Evolutionary conservation across 495 filamentous ascomycete species (phyloP).

Genomic region (Penicilliopsis zonata): DNA sequence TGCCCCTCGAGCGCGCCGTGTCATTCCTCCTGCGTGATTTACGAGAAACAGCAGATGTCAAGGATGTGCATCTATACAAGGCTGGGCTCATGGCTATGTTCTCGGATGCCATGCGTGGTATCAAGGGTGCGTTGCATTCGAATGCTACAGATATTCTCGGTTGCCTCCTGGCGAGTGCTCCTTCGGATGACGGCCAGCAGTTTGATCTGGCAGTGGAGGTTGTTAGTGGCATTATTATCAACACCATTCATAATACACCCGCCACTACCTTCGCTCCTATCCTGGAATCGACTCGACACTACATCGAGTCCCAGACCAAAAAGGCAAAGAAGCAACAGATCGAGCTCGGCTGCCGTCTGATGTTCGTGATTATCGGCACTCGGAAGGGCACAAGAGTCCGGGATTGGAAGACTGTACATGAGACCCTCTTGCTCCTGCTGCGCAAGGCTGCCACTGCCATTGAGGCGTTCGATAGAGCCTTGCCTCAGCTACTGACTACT

Average conservation of each 20-base stretch:
- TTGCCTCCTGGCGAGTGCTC: constrained; percentile 41
- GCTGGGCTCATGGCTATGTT: constrained; percentile 87
- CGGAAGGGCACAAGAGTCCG: constrained; percentile 64
- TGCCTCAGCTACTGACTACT: constrained; percentile 48
- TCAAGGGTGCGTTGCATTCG: constrained; percentile 70
- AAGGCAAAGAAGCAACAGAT: constrained; percentile 26
- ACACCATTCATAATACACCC: constrained; percentile 70
- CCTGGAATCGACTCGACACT: constrained; percentile 42
- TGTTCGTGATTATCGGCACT: constrained; percentile 60
- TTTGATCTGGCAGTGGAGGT: constrained; percentile 45
- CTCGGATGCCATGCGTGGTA: constrained; percentile 74
- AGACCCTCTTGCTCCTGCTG: constrained; percentile 43
- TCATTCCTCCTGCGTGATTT: constrained; percentile 59
- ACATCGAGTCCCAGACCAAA: constrained; percentile 25
- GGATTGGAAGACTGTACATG: constrained; percentile 58
- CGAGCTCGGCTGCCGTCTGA: constrained; percentile 42
- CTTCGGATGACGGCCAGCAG: constrained; percentile 36
- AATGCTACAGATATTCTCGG: constrained; percentile 58
- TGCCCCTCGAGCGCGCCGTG: constrained; percentile 54
- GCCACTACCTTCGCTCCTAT: constrained; percentile 50
- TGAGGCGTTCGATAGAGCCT: constrained; percentile 25
- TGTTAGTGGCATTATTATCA: constrained; percentile 60
- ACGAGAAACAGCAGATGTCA: constrained; percentile 36
- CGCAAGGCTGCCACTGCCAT: constrained; percentile 25
- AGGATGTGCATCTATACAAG: constrained; percentile 46